Evolutionary conservation across 2,329 filamentous ascomycete species (phyloP), one percentile per base, ranked within the genome.

Genomic region (Thermomyces lanuginosus): DNA sequence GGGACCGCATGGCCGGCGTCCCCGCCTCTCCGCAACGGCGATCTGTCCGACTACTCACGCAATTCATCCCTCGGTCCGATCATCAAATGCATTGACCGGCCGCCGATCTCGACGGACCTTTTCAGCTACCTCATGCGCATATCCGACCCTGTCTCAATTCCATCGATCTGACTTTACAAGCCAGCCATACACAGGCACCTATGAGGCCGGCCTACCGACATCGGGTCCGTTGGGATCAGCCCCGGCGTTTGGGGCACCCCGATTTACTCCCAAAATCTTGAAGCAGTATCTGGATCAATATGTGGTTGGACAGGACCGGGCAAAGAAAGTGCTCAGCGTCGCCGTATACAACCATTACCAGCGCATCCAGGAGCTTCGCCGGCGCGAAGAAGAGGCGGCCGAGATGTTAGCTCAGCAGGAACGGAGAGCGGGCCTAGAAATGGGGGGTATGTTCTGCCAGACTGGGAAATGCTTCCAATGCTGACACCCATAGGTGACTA

Each of bases 281-380:
- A 93, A 95, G 61, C 73, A 81, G 45, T 78, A 89, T 43, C 72
- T 95, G 16, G 89, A 98, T 49, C 79, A 89, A 46, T 98, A 91
- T 49, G 86, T 98, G 1, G 86, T 98, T 3, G 89, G 86, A 21
- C 89, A 98, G 53, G 82, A 93, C 39, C 72, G 82, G 33, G 83
- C 89, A 15, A 63, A 98, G 63, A 91, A 92, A 53, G 80, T 84
- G 8, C 72, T 95, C 36, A 89, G 82, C 37, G 76, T 86, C 3
- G 83, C 86, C 5, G 79, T 98, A 15, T 93, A 92, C 59, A 93
- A 95, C 46, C 89, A 98, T 49, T 93, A 95, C 48, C 82, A 93
- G 53, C 72, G 80, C 24, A 69, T 92, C 33, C 74, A 84, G 41
- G 73, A 78, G 51, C 45, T 76, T 13, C 68, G 82, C 43, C 64